Base-by-base conservation (phyloP, 2,329 filamentous ascomycete genomes). In the Colletotrichum sp. region DNA sequence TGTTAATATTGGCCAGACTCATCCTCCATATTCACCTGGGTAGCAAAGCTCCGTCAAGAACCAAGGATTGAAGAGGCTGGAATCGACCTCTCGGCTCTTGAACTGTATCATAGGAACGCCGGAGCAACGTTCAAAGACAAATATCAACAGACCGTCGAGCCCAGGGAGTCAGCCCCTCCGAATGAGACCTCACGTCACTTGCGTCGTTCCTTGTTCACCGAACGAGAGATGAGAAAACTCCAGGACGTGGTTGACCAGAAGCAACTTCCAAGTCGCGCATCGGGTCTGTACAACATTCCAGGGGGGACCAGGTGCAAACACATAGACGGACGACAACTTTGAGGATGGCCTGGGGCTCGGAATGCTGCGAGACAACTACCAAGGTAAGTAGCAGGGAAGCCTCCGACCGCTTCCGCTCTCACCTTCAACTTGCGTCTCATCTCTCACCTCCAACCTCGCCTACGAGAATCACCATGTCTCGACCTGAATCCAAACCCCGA, bases 21-120 rank as follows among this genome's bases (percentile, higher is more conserved):
- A 26, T 26, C 26, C 26, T 26, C 26, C 26, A 26, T 39, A 39
- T 39, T 18, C 0, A 5, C 36, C 36, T 0, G 36, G 8, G 5
- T 18, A 39, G 36, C 36, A 39, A 39, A 5, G 36, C 36, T 39
- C 36, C 36, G 8, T 39, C 36, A 1, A 16, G 8, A 39, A 9
- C 0, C 16, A 9, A 39, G 36, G 5, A 18, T 18, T 0, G 16
- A 39, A 2, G 36, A 39, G 16, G 36, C 16, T 9, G 0, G 8
- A 18, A 18, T 39, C 16, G 0, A 18, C 36, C 0, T 18, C 36
- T 1, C 0, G 16, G 36, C 36, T 39, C 36, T 18, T 39, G 8
- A 0, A 18, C 36, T 39, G 36, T 18, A 39, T 5, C 15, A 32
- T 7, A 8, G 36, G 36, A 39, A 18, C 36, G 15, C 5, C 4